phyloP scores from a whole-genome alignment of 306 rosid genomes.

The Trichosanthes cucumerina region DNA sequence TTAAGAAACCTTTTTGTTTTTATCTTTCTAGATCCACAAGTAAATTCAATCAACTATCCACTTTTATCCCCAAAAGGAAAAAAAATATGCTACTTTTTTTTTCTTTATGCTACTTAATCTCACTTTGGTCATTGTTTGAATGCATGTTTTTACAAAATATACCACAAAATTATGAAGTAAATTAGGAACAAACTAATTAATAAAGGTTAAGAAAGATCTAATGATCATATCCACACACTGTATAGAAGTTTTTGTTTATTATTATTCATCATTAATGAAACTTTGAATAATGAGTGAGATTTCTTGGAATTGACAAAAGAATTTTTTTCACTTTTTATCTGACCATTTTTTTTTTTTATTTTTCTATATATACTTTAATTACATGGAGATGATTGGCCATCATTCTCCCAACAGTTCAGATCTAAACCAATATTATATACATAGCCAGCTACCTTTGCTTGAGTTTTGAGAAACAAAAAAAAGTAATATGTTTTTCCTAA shows the following conservation, averaged over 20 bases:
- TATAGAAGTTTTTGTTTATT: neutral
- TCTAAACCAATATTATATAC: neutral
- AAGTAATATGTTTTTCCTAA: neutral
- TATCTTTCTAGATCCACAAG: too few species aligned
- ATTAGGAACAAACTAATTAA: neutral
- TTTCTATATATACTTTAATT: neutral
- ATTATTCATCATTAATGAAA: neutral
- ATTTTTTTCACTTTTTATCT: neutral
- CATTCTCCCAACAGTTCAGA: slow-evolving; percentile 1
- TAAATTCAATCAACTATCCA: neutral
- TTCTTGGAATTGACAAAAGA: slow-evolving; percentile 5
- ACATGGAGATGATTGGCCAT: slow-evolving; percentile 8
- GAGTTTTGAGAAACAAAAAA: neutral
- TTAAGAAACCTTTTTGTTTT: too few species aligned
- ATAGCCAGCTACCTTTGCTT: slow-evolving; percentile 9
- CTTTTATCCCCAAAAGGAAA: neutral
- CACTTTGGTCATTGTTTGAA: neutral
- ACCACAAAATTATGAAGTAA: neutral
- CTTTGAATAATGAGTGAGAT: slow-evolving; percentile 1
- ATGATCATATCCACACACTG: neutral
- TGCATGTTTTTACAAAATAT: neutral
- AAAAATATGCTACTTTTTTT: too few species aligned
- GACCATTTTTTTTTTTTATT: neutral
- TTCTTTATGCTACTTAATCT: too few species aligned
- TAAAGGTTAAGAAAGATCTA: neutral